Evolutionary conservation across 116 monocot genomes (phyloP).

Genomic region (Papilionanthe hybrid): DNA sequence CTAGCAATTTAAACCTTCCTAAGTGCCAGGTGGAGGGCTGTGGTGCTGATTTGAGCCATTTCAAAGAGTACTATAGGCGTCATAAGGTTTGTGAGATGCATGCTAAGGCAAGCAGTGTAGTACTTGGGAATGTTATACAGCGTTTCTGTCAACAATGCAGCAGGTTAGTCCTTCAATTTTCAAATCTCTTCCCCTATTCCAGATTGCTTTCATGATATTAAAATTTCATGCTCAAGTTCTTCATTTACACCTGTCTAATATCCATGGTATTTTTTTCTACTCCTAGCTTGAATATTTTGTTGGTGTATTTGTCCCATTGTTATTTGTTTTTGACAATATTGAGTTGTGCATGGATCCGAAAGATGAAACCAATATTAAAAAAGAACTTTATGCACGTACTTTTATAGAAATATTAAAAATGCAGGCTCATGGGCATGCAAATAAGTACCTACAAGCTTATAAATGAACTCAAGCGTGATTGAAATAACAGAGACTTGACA

Average conservation of each 20-base stretch:
- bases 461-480: not conserved
- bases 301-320: not conserved
- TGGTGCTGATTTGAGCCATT: slow-evolving; percentile 45
- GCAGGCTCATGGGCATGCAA: not conserved
- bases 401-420: not conserved
- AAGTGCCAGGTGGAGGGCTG: slow-evolving; percentile 84
- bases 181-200: no score
- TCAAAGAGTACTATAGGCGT: slow-evolving; percentile 83
- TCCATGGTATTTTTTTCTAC: no score
- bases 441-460: not conserved
- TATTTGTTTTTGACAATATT: not conserved
- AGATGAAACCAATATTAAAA: not conserved
- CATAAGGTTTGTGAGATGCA: slow-evolving; percentile 95
- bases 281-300: not conserved
- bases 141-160: slow-evolving; percentile 97
- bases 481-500: not conserved
- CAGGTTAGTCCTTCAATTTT: slow-evolving; percentile 38
- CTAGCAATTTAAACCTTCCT: slow-evolving; percentile 29
- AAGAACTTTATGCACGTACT: not conserved
- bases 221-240: not conserved
- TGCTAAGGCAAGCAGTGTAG: slow-evolving; percentile 67
- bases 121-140: slow-evolving; percentile 61
- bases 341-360: not conserved
- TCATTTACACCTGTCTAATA: no score
- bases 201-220: not conserved